Percentiles rank a stretch among this genome's conserved stretches.
phyloP scores from a whole-genome alignment of 1,139 yeast genomes.

The Pichia sp. region DNA sequence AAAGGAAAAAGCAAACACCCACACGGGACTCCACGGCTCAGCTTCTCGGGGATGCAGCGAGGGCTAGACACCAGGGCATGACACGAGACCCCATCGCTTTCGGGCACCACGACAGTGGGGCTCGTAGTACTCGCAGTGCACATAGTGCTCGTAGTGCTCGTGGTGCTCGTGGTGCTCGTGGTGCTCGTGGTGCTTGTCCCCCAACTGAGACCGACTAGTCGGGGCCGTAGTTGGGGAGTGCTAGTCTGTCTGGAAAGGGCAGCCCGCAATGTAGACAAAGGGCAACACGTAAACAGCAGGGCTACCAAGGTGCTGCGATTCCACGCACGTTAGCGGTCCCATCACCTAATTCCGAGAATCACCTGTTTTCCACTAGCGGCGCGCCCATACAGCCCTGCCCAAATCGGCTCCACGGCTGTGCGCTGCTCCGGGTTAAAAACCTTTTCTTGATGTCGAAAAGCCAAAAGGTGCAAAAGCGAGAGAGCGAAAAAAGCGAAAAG shows the following conservation, averaged over 20 bases:
- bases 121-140: no score
- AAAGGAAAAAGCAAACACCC: background rate
- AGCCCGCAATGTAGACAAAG: background rate
- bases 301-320: background rate
- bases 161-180: no score
- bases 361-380: background rate
- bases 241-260: background rate
- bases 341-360: background rate
- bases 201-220: no score
- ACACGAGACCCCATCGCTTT: background rate
- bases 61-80: no score
- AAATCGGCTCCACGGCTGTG: background rate
- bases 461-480: no score
- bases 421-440: background rate
- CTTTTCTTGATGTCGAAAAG: no score
- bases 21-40: slow-evolving; percentile 1
- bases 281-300: slow-evolving; percentile 1
- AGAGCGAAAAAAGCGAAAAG: no score
- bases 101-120: background rate
- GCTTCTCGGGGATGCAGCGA: background rate
- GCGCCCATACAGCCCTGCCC: background rate
- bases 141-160: no score
- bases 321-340: background rate
- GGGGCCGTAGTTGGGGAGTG: no score
- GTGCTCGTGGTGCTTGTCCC: no score